These are phyloP conservation scores for Alloascoidea hylecoeti DNA, from an alignment of 805 yeast species.

Conservation along the genomic window DNA sequence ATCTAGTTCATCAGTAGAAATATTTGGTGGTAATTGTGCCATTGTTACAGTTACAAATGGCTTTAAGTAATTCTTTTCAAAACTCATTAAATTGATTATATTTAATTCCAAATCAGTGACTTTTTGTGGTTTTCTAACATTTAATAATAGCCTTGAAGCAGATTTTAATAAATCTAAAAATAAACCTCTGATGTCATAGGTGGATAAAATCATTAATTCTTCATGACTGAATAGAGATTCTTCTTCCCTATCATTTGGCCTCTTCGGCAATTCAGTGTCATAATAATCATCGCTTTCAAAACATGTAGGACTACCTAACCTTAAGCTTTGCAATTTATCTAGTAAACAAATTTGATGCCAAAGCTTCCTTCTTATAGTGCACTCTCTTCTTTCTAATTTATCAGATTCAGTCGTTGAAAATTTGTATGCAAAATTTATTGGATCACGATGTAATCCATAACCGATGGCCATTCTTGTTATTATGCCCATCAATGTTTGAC, in stretches of 20 bases:
- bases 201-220: not conserved
- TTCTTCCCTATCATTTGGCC: not conserved
- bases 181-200: not conserved
- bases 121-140: not conserved
- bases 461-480: conserved; percentile 29
- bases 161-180: not conserved
- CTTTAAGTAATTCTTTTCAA: not conserved
- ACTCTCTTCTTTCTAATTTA: conserved; percentile 21
- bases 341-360: conserved; percentile 27
- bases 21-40: not conserved
- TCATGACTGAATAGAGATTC: not conserved
- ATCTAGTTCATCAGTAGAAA: not conserved
- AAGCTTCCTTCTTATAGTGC: conserved; percentile 33
- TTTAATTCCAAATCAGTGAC: not conserved
- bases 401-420: conserved; percentile 17
- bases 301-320: conserved; percentile 29
- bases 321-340: conserved; percentile 27
- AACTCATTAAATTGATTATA: not conserved
- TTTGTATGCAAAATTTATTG: conserved; percentile 10
- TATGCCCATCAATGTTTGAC: conserved; percentile 23
- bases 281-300: conserved; percentile 17
- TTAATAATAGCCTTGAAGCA: not conserved
- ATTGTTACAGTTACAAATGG: not conserved
- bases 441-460: conserved; percentile 31
- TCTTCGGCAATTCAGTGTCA: not conserved